These are phyloP conservation scores for Eutrema salsugineum DNA, from an alignment of 441 rosid species.

Conservation along the genomic window DNA sequence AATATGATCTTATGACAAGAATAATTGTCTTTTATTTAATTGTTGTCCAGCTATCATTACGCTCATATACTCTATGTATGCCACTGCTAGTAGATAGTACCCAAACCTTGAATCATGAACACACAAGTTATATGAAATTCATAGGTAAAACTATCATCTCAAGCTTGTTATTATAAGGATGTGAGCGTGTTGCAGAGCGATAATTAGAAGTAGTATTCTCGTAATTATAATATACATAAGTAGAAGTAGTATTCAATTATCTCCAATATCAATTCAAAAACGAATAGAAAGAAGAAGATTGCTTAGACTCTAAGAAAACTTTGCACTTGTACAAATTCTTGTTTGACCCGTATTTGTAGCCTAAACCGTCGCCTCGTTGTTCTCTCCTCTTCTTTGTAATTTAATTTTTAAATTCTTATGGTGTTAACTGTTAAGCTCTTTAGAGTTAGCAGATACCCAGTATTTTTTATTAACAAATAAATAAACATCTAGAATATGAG, in stretches of 20 bases:
- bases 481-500: neutral
- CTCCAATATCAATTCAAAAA: neutral
- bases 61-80: neutral
- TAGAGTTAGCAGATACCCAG: neutral
- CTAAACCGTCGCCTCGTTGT: slow-evolving; percentile 53
- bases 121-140: neutral
- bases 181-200: neutral
- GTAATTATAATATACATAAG: neutral
- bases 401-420: neutral
- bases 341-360: slow-evolving; percentile 83
- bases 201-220: neutral
- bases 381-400: slow-evolving; percentile 37
- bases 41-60: neutral
- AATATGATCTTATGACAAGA: neutral
- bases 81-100: neutral
- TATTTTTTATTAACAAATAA: neutral
- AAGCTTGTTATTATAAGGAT: neutral
- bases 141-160: neutral
- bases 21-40: neutral
- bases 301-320: slow-evolving; percentile 21
- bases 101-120: slow-evolving; percentile 10
- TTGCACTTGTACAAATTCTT: slow-evolving; percentile 36
- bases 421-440: slow-evolving; percentile 4
- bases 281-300: slow-evolving; percentile 30
- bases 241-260: neutral